Base-by-base conservation (phyloP, 768 basidiomycete genomes). In the Leccinum subgranulosum region DNA sequence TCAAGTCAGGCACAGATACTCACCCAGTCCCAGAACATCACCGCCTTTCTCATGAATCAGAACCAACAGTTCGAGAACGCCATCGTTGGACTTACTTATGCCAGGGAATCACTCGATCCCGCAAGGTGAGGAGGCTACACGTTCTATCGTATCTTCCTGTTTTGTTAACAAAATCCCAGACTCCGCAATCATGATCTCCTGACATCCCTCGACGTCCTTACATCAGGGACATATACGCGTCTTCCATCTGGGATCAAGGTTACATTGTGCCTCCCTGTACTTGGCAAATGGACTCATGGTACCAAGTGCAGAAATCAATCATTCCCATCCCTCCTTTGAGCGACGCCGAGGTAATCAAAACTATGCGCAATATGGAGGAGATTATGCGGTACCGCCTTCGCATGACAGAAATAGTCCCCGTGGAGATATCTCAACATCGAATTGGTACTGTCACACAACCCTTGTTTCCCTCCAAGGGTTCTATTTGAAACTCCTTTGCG, bases 141-240 rank as follows among this genome's bases (percentile, higher is more conserved):
- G 11, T 6, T 7, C 17, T 19, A 11, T 31, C 21, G 10, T 15
- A 21, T 25, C 8, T 48, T 23, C 3, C 43, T 25, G 21, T 51
- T 7, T 39, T 45, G 31, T 49, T 58, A 27, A 61, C 39, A 10
- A 11, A 19, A 31, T 5, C 12, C 6, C 65, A 93, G 95, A 67
- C 81, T 94, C 19, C 87, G 95, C 56, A 98, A 98, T 73, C 93
- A 95, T 59, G 96, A 98, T 72, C 77, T 98, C 23, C 80, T 94
- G 4, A 96, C 94, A 1, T 95, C 95, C 23, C 75, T 98, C 36
- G 90, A 94, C 63, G 90, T 98, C 54, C 78, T 97, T 31, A 90
- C 90, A 2, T 86, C 85, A 12, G 95, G 94, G 0, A 86, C 90
- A 15, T 98, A 98, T 68, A 78, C 84, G 39, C 80, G 92, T 27